These are phyloP conservation scores for Phenoliferia sp. DNA, from an alignment of 1,284 basidiomycete genomes.

Conservation along the genomic window DNA sequence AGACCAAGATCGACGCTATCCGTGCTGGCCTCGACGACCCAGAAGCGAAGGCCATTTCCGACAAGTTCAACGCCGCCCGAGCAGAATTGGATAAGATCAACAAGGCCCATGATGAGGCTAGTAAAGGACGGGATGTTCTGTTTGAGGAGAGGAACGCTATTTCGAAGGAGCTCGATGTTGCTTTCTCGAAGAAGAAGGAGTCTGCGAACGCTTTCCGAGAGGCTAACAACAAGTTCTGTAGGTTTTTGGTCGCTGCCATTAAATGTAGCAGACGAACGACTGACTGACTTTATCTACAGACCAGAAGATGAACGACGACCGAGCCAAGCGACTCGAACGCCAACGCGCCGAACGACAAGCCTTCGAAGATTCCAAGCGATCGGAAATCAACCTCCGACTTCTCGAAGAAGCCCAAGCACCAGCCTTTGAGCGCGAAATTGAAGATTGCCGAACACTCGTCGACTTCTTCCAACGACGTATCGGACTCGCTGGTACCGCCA, in stretches of 20 bases:
- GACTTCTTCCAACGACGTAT: conserved; percentile 70
- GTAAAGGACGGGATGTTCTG: conserved; percentile 74
- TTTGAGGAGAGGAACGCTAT: conserved; percentile 80
- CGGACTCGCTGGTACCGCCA: conserved; percentile 47
- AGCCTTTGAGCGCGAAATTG: conserved; percentile 88
- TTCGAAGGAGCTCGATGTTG: conserved; percentile 50
- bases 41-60: conserved; percentile 72
- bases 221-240: conserved; percentile 59
- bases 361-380: conserved; percentile 75
- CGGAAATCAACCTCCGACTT: conserved; percentile 72
- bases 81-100: conserved; percentile 80
- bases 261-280: no score
- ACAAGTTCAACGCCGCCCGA: conserved; percentile 77
- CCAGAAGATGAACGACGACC: conserved; percentile 51
- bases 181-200: conserved; percentile 76
- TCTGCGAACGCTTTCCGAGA: conserved; percentile 66
- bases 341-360: conserved; percentile 73
- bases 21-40: conserved; percentile 85
- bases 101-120: conserved; percentile 79
- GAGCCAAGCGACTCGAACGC: conserved; percentile 74
- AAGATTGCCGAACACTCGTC: conserved; percentile 93
- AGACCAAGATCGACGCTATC: conserved; percentile 68
- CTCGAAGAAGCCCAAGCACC: conserved; percentile 87
- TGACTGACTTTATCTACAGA: conserved; percentile 33
- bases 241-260: neutral